Percentiles rank a stretch among this genome's conserved stretches.
Conservation (phyloP, 2,329 filamentous ascomycete species). For the Hypoxylon sp. region DNA sequence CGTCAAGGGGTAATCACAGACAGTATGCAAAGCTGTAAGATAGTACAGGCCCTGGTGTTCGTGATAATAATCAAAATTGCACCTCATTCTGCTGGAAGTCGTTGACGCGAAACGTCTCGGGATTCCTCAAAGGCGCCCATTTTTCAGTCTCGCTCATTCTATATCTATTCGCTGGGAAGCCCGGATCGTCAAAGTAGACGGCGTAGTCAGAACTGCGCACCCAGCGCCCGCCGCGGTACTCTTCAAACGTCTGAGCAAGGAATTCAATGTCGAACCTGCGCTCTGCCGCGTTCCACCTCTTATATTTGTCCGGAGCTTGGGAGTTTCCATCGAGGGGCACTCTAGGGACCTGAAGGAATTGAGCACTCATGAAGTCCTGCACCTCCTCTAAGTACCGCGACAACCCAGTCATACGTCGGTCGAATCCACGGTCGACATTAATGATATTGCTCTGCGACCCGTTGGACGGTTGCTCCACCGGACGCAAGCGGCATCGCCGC, state of each 20-base stretch:
- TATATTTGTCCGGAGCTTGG: conserved; percentile 1
- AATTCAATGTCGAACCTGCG: conserved; percentile 26
- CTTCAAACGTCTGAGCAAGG: conserved; percentile 33
- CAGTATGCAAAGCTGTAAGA: neutral
- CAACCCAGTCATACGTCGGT: conserved; percentile 34
- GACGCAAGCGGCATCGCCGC: conserved; percentile 33
- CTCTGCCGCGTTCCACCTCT: conserved; percentile 26
- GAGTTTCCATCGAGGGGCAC: neutral
- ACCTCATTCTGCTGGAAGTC: conserved; percentile 42
- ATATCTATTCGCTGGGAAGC: conserved; percentile 14
- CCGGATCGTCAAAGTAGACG: conserved; percentile 31
- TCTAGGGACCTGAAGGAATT: conserved; percentile 19
- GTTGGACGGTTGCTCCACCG: conserved; percentile 18
- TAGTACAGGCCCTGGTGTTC: neutral
- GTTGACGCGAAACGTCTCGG: conserved; percentile 43
- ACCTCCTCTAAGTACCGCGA: conserved; percentile 30
- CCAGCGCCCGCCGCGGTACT: conserved; percentile 40
- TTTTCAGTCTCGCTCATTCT: conserved; percentile 30
- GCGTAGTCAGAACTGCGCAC: conserved; percentile 34
- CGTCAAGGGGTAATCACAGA: neutral
- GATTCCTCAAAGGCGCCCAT: conserved; percentile 42
- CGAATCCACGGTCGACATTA: conserved; percentile 31
- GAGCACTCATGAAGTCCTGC: conserved; percentile 9
- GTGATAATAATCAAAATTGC: conserved; percentile 6
- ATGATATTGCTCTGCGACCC: conserved; percentile 39